Evolutionary conservation across 371 early-diverging fungal species (phyloP), one percentile per base, ranked within the genome.

Genomic region (Mucor piriformis): DNA sequence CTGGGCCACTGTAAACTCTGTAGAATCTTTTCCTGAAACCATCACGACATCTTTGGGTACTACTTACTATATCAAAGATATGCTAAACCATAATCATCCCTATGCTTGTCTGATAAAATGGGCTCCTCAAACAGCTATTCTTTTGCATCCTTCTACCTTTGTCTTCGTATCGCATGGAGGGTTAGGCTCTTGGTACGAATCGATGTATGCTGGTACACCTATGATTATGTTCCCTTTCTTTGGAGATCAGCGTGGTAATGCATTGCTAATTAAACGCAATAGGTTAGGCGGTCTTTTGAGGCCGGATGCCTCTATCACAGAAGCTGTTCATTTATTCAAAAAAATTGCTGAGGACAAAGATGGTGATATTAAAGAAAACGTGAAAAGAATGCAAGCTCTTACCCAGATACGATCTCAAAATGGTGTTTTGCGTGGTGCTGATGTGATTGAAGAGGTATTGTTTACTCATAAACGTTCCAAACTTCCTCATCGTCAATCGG

Each of bases 121-220:
- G n/a, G n/a, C n/a, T n/a, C n/a, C n/a, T n/a, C n/a, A n/a, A n/a
- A n/a, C n/a, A n/a, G n/a, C n/a, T n/a, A n/a, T n/a, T n/a, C n/a
- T n/a, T n/a, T n/a, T n/a, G 29, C 81, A 81, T 25, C 55, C 70
- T 16, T 68, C 74, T 0, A 68, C 67, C 12, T 8, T n/a, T 0
- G 33, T 74, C 1, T 81, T 77, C 44, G 32, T 81, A 0, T 65
- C 71, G 6, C 77, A 77, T 33, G 59, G 81, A n/a, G 81, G 81
- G 20, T 59, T 65, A 3, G 70, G 57, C 7, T 74, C 73, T n/a
- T 37, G 70, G 16, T 67, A 61, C 37, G 81, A 81, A 61, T 65
- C 68, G 0, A 38, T 76, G 13, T 67, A 64, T 44, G 33, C 61
- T 49, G 76, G 74, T 8, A 64, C 49, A 13, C 74, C 61, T 4